Evolutionary conservation across 2,329 filamentous ascomycete species (phyloP).

Genomic region (Paradendryphiella salina): DNA sequence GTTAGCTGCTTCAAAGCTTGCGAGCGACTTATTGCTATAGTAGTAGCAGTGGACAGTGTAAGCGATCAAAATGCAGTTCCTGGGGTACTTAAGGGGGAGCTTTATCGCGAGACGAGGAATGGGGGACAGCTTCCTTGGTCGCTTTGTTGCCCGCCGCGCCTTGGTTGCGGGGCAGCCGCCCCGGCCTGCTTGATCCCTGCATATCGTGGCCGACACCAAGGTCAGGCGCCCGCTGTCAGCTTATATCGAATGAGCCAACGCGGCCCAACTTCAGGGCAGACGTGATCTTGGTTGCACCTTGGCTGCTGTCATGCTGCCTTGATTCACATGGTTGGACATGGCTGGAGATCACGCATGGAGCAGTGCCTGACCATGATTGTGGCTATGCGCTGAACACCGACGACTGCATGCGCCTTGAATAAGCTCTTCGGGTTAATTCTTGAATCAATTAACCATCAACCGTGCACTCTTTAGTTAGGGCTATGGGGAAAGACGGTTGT

Average conservation of each 20-base stretch:
- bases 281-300: not conserved
- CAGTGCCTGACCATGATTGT: not conserved
- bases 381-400: not conserved
- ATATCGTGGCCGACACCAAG: slow-evolving; percentile 13
- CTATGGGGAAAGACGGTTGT: no score
- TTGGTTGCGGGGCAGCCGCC: slow-evolving; percentile 29
- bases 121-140: slow-evolving; percentile 8
- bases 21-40: not conserved
- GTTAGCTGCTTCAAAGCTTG: slow-evolving; percentile 13
- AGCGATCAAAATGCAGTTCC: slow-evolving; percentile 4
- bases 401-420: not conserved
- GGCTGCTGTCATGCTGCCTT: not conserved
- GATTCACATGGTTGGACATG: not conserved
- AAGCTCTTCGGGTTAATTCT: not conserved
- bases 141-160: slow-evolving; percentile 18
- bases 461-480: no score
- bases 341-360: not conserved
- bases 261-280: not conserved
- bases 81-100: slow-evolving; percentile 18
- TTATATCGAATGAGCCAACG: slow-evolving; percentile 26
- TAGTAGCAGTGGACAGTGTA: slow-evolving; percentile 1
- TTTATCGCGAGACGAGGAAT: slow-evolving; percentile 12
- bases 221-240: slow-evolving; percentile 21
- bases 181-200: slow-evolving; percentile 22
- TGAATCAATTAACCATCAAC: not conserved